Evolutionary conservation across 2,329 filamentous ascomycete species (phyloP), one percentile per base, ranked within the genome.

Genomic region (Fusarium liriodendri): DNA sequence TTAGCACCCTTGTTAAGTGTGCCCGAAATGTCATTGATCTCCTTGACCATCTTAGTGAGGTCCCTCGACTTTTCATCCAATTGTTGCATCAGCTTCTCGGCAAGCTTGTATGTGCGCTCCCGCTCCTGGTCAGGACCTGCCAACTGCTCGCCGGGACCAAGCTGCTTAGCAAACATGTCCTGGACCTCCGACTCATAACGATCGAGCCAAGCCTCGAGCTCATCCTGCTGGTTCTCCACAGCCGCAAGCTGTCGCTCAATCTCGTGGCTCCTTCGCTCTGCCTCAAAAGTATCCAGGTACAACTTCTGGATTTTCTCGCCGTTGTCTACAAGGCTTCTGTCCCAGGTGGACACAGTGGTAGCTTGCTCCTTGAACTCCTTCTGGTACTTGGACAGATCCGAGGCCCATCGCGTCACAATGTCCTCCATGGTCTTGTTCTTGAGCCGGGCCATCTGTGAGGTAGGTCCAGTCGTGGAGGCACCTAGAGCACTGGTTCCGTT

Each of bases 351-450:
- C 16, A 98, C 94, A 73, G 95, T 93, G 70, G 92, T 89, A 6
- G 97, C 96, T 82, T 98, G 95, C 37, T 93, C 89, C 81, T 97
- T 95, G 85, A 98, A 99, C 68, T 97, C 95, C 82, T 98, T 97
- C 80, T 98, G 96, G 80, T 99, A 98, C 80, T 97, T 97, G 62
- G 95, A 93, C 59, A 99, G 87, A 80, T 98, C 97, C 0, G 95
- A 95, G 2, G 97, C 97, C 97, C 97, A 99, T 35, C 95, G 92
- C 5, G 95, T 98, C 75, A 99, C 95, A 73, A 99, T 98, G 82
- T 99, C 97, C 80, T 99, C 97, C 94, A 99, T 98, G 1, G 96
- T 98, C 85, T 98, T 98, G 84, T 98, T 98, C 87, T 98, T 98
- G 40, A 99, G 87, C 32, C 97, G 93, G 5, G 96, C 97, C 78